Evolutionary conservation across 129 eudicot species (phyloP), one percentile per base, ranked within the genome.

Genomic region (Cynara cardunculus): DNA sequence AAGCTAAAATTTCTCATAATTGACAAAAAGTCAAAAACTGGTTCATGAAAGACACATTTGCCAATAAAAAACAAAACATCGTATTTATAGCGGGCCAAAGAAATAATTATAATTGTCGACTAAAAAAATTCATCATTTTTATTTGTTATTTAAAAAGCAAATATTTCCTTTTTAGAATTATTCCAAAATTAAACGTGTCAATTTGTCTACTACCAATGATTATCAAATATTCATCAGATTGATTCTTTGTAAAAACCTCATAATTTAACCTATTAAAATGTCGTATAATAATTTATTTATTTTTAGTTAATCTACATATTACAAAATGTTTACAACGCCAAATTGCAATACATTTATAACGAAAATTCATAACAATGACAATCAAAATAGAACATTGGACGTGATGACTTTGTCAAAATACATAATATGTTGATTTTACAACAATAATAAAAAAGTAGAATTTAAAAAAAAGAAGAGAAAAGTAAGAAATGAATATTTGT

Each of bases 401-500:
- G n/a, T n/a, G n/a, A n/a, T n/a, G n/a, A n/a, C n/a, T n/a, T n/a
- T n/a, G n/a, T n/a, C n/a, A n/a, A n/a, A n/a, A n/a, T n/a, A n/a
- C n/a, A n/a, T n/a, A n/a, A n/a, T n/a, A n/a, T n/a, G n/a, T n/a
- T n/a, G n/a, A n/a, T n/a, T 56, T 56, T 56, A 56, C 9, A 56
- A 56, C 59, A 46, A 46, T 46, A 46, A 46, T 46, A 18, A 9
- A 56, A 41, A 56, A 56, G 65, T n/a, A n/a, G 65, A 18, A n/a
- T 56, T 4, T 34, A 56, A 53, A 56, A n/a, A 10, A n/a, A n/a
- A 56, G 25, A n/a, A n/a, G 7, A 21, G 32, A 75, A 37, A 82
- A 53, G 78, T 34, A 82, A 76, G 61, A 32, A 31, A 67, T 74
- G 74, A 44, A 59, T 41, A 73, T 27, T 73, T 74, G 75, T 44